phyloP scores from a whole-genome alignment of 108 stramenopile species.

The Asterionellopsis glacialis region DNA sequence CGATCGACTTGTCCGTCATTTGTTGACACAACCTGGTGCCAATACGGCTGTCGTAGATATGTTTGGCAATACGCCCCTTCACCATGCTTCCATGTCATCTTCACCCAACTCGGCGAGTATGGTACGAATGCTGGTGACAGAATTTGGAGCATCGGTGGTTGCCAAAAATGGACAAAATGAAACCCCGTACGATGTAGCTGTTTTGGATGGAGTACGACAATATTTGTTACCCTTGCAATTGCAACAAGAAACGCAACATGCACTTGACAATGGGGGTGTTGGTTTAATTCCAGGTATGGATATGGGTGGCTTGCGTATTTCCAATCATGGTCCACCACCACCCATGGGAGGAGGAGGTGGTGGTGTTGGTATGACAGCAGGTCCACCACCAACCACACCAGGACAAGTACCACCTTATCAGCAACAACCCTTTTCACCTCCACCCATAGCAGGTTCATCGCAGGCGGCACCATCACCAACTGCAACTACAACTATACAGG shows the following conservation, averaged over 20 bases:
- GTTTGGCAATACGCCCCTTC: constrained; percentile 67
- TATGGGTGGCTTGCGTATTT: constrained; percentile 65
- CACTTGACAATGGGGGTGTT: constrained; percentile 70
- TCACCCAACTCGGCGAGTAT: constrained; percentile 23
- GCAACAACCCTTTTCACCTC: constrained; percentile 1
- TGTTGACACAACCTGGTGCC: constrained; percentile 44
- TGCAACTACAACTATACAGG: too few species aligned
- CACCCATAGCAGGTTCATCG: constrained; percentile 6
- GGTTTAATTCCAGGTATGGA: constrained; percentile 79
- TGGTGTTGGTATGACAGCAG: not conserved
- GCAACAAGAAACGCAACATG: constrained; percentile 72
- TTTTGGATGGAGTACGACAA: constrained; percentile 56
- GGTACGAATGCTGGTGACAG: constrained; percentile 56
- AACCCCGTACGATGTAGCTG: constrained; percentile 83
- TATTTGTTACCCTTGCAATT: constrained; percentile 80
- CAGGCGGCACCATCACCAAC: constrained; percentile 5
- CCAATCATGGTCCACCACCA: constrained; percentile 52
- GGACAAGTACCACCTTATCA: not conserved
- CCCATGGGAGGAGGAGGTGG: constrained; percentile 21
- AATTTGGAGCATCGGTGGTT: constrained; percentile 45
- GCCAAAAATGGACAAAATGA: constrained; percentile 53
- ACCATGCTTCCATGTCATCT: constrained; percentile 54
- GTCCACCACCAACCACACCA: not conserved
- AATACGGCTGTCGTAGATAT: constrained; percentile 43
- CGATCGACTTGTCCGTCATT: constrained; percentile 24